These are phyloP conservation scores for Geosiphon pyriformis DNA, from an alignment of 192 early-diverging fungal species.

Conservation along the genomic window DNA sequence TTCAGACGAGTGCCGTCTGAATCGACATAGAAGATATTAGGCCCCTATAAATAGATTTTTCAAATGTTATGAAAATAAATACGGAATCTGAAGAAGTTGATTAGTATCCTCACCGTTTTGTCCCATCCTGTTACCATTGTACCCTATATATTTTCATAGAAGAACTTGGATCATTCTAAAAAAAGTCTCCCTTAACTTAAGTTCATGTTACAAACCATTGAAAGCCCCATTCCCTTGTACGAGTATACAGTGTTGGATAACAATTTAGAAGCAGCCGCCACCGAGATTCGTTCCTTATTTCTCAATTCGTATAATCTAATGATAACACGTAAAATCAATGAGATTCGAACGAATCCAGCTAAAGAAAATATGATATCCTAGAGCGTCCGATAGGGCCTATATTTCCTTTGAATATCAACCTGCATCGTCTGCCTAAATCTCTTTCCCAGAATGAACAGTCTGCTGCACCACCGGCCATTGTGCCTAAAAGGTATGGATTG, in stretches of 20 bases:
- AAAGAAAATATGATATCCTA: neutral
- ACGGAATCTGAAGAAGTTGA: neutral
- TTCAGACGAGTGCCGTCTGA: slow-evolving; percentile 86
- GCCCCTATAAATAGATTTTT: slow-evolving; percentile 50
- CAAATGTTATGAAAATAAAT: slow-evolving; percentile 1
- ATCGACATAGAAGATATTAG: slow-evolving; percentile 94
- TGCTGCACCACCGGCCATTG: slow-evolving; percentile 99
- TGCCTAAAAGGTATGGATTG: slow-evolving; percentile 95
- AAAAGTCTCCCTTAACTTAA: neutral
- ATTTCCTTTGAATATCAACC: no score
- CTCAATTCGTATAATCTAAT: slow-evolving; percentile 83
- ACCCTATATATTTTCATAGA: slow-evolving; percentile 46
- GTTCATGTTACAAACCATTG: slow-evolving; percentile 61
- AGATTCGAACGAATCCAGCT: no score
- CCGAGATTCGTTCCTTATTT: slow-evolving; percentile 98
- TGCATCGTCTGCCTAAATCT: slow-evolving; percentile 89
- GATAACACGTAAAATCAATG: slow-evolving; percentile 15
- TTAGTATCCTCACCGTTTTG: slow-evolving; percentile 57
- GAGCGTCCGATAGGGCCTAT: slow-evolving; percentile 1
- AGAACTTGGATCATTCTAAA: neutral
- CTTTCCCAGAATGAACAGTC: slow-evolving; percentile 99
- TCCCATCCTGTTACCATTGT: slow-evolving; percentile 99
- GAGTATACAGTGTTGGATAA: slow-evolving; percentile 94
- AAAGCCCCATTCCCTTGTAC: slow-evolving; percentile 98
- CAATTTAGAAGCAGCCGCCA: slow-evolving; percentile 95